phyloP scores from a whole-genome alignment of 2,329 filamentous ascomycete species.

The Periglandula ipomoeae region DNA sequence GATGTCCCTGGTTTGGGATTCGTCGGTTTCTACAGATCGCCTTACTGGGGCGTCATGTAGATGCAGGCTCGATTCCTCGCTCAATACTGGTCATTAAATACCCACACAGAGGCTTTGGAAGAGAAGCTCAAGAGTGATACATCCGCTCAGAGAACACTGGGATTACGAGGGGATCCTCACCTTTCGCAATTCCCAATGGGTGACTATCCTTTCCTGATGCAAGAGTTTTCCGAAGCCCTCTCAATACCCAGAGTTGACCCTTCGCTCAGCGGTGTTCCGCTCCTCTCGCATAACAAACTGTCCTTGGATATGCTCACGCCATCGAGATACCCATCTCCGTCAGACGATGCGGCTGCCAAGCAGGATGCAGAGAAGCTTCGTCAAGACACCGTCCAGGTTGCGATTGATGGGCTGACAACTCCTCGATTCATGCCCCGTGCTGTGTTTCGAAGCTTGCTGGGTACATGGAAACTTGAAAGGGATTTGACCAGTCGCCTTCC shows the following conservation, averaged over 20 bases:
- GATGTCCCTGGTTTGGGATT: conserved; percentile 60
- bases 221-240: conserved; percentile 55
- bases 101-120: conserved; percentile 20
- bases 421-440: conserved; percentile 52
- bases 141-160: conserved; percentile 36
- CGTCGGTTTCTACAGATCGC: conserved; percentile 75
- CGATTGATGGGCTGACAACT: conserved; percentile 31
- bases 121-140: conserved; percentile 34
- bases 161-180: conserved; percentile 41
- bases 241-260: conserved; percentile 34
- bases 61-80: conserved; percentile 69
- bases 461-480: conserved; percentile 56
- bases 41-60: conserved; percentile 82
- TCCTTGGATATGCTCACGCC: conserved; percentile 48
- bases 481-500: conserved; percentile 44
- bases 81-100: conserved; percentile 42
- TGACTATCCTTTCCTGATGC: conserved; percentile 69
- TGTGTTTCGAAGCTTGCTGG: conserved; percentile 62
- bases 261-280: conserved; percentile 17
- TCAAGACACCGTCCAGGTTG: conserved; percentile 33
- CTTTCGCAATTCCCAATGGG: conserved; percentile 72
- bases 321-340: conserved; percentile 38
- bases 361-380: conserved; percentile 34
- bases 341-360: conserved; percentile 26
- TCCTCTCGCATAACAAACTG: conserved; percentile 30